phyloP scores from a whole-genome alignment of 352 stramenopile genomes.

The Pythium aphanidermatum region DNA sequence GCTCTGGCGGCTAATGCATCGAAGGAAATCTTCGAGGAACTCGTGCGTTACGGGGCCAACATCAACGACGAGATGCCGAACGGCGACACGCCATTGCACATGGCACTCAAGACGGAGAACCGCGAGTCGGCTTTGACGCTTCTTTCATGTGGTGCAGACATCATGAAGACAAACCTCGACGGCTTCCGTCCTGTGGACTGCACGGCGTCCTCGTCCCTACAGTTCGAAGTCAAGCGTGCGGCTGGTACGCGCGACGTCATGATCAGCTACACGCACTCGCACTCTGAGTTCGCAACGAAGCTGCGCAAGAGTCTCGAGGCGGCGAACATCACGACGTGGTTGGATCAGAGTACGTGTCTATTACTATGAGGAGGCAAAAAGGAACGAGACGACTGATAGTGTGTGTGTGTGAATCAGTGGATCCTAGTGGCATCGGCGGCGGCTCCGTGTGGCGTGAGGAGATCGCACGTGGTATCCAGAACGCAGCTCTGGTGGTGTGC shows the following conservation, averaged over 20 bases:
- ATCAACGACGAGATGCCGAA: conserved; percentile 63
- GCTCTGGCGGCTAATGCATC: conserved; percentile 46
- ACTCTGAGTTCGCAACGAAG: conserved; percentile 64
- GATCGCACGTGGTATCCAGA: conserved; percentile 72
- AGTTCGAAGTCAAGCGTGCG: conserved; percentile 78
- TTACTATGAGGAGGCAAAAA: not conserved
- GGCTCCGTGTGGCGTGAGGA: conserved; percentile 78
- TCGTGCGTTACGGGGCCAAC: conserved; percentile 46
- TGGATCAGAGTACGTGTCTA: conserved; percentile 48
- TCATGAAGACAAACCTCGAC: conserved; percentile 62
- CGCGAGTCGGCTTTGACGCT: conserved; percentile 55
- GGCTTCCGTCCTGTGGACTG: conserved; percentile 68
- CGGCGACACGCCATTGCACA: conserved; percentile 66
- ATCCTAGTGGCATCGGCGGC: conserved; percentile 71
- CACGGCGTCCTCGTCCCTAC: conserved; percentile 74
- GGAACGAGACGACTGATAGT: not conserved
- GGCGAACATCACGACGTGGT: conserved; percentile 70
- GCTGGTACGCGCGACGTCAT: conserved; percentile 80
- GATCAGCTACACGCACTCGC: conserved; percentile 86
- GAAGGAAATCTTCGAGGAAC: conserved; percentile 41
- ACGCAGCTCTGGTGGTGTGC: conserved; percentile 63
- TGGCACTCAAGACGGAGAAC: conserved; percentile 68
- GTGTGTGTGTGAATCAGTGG: conserved; percentile 25
- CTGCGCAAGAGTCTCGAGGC: conserved; percentile 63
- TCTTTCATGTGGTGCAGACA: conserved; percentile 42